Conservation (phyloP, 805 yeast genomes). For the Ogataea corticis region DNA sequence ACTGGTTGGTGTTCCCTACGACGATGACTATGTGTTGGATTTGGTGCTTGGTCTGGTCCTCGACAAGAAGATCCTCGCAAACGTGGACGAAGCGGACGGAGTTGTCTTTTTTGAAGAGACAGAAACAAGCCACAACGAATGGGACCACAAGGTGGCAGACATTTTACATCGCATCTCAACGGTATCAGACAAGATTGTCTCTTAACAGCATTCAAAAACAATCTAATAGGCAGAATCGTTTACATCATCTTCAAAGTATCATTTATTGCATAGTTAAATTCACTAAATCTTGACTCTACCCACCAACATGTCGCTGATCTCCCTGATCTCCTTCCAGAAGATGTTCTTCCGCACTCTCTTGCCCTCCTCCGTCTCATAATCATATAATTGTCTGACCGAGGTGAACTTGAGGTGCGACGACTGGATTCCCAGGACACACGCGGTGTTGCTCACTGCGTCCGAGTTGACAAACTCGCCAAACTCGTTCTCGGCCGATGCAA, state of each 20-base stretch:
- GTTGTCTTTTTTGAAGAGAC: slow-evolving; percentile 19
- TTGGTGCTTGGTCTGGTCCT: slow-evolving; percentile 20
- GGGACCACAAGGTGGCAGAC: slow-evolving; percentile 12
- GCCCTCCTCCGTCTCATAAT: slow-evolving; percentile 78
- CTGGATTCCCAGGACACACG: slow-evolving; percentile 81
- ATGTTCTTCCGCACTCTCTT: slow-evolving; percentile 87
- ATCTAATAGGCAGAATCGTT: too few relatives aligned
- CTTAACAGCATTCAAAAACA: too few relatives aligned
- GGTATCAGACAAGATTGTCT: slow-evolving; percentile 9
- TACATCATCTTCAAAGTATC: too few relatives aligned
- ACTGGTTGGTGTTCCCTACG: slow-evolving; percentile 13
- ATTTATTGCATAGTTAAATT: background rate
- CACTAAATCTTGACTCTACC: slow-evolving; percentile 52
- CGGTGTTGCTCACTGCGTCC: slow-evolving; percentile 47
- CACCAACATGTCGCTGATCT: slow-evolving; percentile 80
- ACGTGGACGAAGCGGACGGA: slow-evolving; percentile 25
- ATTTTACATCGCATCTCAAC: slow-evolving; percentile 13
- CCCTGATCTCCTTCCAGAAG: slow-evolving; percentile 78
- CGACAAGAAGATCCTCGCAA: slow-evolving; percentile 25
- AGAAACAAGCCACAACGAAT: background rate
- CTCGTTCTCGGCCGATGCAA: slow-evolving; percentile 24
- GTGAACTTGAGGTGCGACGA: slow-evolving; percentile 75
- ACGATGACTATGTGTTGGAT: slow-evolving; percentile 16
- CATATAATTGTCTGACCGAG: slow-evolving; percentile 74
- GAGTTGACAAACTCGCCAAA: slow-evolving; percentile 32